Evolutionary conservation across 2,329 filamentous ascomycete species (phyloP).

Genomic region (Nemania sp.): DNA sequence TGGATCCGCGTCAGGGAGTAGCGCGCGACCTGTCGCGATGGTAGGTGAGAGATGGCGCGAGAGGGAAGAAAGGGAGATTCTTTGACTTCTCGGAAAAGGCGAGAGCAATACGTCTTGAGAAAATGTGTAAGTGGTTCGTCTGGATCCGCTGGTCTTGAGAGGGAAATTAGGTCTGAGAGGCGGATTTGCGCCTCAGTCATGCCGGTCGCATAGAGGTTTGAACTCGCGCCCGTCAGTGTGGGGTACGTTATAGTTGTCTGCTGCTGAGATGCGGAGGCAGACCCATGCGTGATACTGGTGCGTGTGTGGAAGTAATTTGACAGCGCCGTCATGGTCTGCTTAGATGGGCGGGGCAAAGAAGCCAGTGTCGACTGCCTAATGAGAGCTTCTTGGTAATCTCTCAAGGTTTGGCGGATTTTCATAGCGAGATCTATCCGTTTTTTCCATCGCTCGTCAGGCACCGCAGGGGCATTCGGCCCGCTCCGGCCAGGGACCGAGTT

Average conservation of each 20-base stretch:
- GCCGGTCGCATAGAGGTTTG: neutral
- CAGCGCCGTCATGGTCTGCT: neutral
- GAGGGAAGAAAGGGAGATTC: neutral
- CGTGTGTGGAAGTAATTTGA: conserved; percentile 2
- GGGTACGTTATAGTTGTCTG: no score
- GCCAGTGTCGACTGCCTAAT: neutral
- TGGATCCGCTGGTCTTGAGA: neutral
- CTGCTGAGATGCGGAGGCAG: no score
- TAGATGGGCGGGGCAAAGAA: neutral
- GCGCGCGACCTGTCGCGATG: neutral
- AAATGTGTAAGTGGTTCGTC: neutral
- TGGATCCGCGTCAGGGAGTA: neutral
- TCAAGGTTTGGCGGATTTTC: neutral
- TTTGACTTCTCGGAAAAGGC: neutral
- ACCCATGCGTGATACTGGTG: no score
- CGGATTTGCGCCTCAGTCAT: neutral
- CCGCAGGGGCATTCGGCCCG: no score
- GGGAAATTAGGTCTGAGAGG: neutral
- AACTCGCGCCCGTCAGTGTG: no score
- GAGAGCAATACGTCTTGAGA: neutral
- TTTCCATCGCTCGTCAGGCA: neutral
- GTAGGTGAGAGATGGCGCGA: neutral
- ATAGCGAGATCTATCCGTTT: neutral
- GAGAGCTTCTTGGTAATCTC: neutral
- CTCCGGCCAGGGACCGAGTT: no score